Evolutionary conservation across 2,329 filamentous ascomycete species (phyloP).

Genomic region (Boeremia exigua): DNA sequence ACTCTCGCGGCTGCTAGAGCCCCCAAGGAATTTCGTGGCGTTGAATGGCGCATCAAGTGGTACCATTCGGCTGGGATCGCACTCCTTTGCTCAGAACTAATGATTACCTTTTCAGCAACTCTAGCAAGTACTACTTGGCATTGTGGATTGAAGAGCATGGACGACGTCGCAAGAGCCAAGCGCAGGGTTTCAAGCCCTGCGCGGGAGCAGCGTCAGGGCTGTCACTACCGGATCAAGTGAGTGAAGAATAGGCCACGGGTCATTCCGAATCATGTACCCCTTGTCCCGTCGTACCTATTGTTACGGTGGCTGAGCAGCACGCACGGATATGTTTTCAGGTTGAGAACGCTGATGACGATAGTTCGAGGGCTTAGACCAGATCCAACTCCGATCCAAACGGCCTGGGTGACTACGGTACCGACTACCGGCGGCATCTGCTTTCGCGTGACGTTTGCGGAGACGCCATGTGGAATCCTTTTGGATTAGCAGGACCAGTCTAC

Average conservation of each 20-base stretch:
- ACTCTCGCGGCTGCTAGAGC: constrained; percentile 5
- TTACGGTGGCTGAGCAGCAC: background rate
- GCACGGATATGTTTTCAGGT: background rate
- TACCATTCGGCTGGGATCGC: constrained; percentile 7
- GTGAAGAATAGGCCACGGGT: constrained; percentile 7
- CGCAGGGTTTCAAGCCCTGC: background rate
- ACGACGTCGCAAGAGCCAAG: background rate
- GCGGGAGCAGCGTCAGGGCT: constrained; percentile 13
- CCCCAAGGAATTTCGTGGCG: background rate
- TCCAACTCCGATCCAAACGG: background rate
- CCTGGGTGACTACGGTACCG: constrained; percentile 1
- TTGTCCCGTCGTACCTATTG: constrained; percentile 3
- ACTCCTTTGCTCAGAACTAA: background rate
- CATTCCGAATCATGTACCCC: constrained; percentile 5
- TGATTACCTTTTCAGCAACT: background rate
- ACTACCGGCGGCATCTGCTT: background rate
- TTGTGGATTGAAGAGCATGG: background rate
- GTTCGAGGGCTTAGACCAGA: background rate
- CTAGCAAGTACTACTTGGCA: background rate
- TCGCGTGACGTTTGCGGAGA: constrained; percentile 14
- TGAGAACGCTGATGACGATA: constrained; percentile 9
- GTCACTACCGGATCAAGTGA: background rate
- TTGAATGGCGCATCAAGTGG: background rate
- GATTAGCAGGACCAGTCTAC: constrained; percentile 2
- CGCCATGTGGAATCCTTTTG: constrained; percentile 11